Conservation (phyloP, 2,329 filamentous ascomycete genomes). For the Chalaropsis thielavioides region DNA sequence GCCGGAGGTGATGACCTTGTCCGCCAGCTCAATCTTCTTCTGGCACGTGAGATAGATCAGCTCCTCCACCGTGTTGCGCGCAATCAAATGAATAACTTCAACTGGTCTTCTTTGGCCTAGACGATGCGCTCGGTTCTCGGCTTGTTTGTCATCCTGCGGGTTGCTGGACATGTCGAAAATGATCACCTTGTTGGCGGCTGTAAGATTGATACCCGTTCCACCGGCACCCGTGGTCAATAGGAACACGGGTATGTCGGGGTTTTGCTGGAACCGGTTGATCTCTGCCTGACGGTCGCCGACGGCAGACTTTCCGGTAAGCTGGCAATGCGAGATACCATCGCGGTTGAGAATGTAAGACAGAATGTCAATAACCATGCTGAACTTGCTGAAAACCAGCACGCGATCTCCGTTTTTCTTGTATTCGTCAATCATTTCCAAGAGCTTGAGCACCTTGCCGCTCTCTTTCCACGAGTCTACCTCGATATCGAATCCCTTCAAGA, state of each 20-base stretch:
- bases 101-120: constrained; percentile 85
- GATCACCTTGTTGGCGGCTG: constrained; percentile 90
- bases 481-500: constrained; percentile 40
- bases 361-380: constrained; percentile 82
- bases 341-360: constrained; percentile 67
- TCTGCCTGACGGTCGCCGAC: constrained; percentile 74
- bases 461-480: constrained; percentile 40
- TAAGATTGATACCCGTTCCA: constrained; percentile 93
- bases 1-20: constrained; percentile 43
- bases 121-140: constrained; percentile 89
- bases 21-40: constrained; percentile 81
- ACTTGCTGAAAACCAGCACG: constrained; percentile 83
- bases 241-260: constrained; percentile 72
- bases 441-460: constrained; percentile 71
- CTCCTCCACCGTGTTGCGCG: constrained; percentile 73
- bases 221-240: constrained; percentile 86
- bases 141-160: constrained; percentile 94
- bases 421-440: constrained; percentile 56
- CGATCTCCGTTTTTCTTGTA: constrained; percentile 75
- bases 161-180: constrained; percentile 98
- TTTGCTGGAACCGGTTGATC: constrained; percentile 71
- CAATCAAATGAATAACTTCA: constrained; percentile 76
- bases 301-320: constrained; percentile 72
- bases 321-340: constrained; percentile 59
- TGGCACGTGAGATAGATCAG: constrained; percentile 82